Evolutionary conservation across 805 yeast species (phyloP).

Genomic region (Candida germanica): DNA sequence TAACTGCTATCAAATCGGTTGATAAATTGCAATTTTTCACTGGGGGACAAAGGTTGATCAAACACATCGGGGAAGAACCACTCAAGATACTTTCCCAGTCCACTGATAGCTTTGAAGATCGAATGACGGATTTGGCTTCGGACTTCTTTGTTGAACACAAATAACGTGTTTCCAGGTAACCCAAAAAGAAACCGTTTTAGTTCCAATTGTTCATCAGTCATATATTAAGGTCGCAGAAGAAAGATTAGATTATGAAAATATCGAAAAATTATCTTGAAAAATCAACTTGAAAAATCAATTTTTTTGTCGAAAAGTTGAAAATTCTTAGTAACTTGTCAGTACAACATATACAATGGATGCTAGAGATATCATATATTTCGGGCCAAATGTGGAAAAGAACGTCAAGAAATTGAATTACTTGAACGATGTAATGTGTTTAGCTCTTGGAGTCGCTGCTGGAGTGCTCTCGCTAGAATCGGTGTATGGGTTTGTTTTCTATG

Average conservation of each 20-base stretch:
- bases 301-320: no score
- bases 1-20: slow-evolving; percentile 32
- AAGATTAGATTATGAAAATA: no score
- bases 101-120: slow-evolving; percentile 29
- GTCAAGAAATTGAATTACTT: slow-evolving; percentile 26
- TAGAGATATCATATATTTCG: slow-evolving; percentile 19
- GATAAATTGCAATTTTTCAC: slow-evolving; percentile 14
- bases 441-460: slow-evolving; percentile 40
- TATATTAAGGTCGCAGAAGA: no score
- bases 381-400: slow-evolving; percentile 29
- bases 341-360: slow-evolving; percentile 7
- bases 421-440: slow-evolving; percentile 37
- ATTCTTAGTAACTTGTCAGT: no score
- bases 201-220: background rate
- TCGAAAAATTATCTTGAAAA: no score
- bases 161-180: slow-evolving; percentile 28
- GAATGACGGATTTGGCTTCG: slow-evolving; percentile 27
- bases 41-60: slow-evolving; percentile 5
- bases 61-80: slow-evolving; percentile 35
- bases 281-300: no score
- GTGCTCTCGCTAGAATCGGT: slow-evolving; percentile 35
- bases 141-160: slow-evolving; percentile 22
- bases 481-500: slow-evolving; percentile 34
- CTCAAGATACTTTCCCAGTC: slow-evolving; percentile 28
- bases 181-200: slow-evolving; percentile 32